phyloP scores from a whole-genome alignment of 2,329 filamentous ascomycete genomes.

The Trichoderma guizhouense region DNA sequence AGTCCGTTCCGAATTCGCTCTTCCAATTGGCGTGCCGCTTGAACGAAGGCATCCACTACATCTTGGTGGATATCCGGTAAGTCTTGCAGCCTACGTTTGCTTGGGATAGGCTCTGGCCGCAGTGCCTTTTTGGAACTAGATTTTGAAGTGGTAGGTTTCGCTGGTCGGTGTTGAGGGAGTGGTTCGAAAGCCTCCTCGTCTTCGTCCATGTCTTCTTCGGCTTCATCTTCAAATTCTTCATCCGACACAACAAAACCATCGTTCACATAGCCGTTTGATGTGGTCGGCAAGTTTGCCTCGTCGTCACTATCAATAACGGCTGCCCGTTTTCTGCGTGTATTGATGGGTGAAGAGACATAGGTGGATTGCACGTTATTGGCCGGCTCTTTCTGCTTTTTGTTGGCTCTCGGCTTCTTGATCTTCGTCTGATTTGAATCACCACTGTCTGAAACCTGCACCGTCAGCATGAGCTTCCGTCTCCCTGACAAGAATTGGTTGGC shows the following conservation, averaged over 20 bases:
- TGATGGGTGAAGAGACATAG: conserved; percentile 53
- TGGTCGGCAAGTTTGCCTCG: conserved; percentile 40
- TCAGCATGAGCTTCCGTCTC: conserved; percentile 44
- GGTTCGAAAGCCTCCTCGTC: conserved; percentile 46
- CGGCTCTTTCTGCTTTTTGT: conserved; percentile 35
- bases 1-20: conserved; percentile 60
- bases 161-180: conserved; percentile 37
- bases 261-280: conserved; percentile 45
- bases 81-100: conserved; percentile 50
- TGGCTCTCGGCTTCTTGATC: conserved; percentile 35
- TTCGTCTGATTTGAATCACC: conserved; percentile 31
- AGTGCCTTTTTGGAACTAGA: conserved; percentile 39
- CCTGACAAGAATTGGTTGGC: conserved; percentile 44
- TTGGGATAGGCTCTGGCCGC: conserved; percentile 51
- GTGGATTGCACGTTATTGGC: conserved; percentile 41
- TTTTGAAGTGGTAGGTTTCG: conserved; percentile 24
- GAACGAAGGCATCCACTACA: conserved; percentile 63
- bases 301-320: conserved; percentile 19
- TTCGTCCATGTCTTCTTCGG: conserved; percentile 30
- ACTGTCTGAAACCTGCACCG: conserved; percentile 37
- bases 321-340: conserved; percentile 31
- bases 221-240: conserved; percentile 32
- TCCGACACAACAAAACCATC: conserved; percentile 50
- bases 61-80: conserved; percentile 60
- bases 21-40: conserved; percentile 57